Conservation (phyloP, 495 filamentous ascomycete species). For the Aspergillus nidulans region DNA sequence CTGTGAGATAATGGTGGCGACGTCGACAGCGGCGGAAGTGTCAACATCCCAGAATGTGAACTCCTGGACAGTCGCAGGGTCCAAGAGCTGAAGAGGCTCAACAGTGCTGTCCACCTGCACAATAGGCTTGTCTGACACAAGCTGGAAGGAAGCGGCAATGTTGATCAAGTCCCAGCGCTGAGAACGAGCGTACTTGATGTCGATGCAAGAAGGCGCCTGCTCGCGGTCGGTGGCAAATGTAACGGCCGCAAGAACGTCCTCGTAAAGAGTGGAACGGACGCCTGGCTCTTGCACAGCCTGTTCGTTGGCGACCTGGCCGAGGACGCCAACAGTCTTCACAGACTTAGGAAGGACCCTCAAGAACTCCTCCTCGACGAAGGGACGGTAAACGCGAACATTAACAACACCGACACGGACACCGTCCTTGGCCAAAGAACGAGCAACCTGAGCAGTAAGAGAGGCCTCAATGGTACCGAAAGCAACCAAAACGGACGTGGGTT, state of each 20-base stretch:
- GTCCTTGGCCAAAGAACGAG: slow-evolving; percentile 61
- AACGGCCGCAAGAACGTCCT: slow-evolving; percentile 80
- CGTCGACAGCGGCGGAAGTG: slow-evolving; percentile 58
- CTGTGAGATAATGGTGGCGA: slow-evolving; percentile 63
- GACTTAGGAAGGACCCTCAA: slow-evolving; percentile 71
- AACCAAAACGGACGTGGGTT: slow-evolving; percentile 75
- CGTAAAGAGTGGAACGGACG: slow-evolving; percentile 76
- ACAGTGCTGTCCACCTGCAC: slow-evolving; percentile 33
- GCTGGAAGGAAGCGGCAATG: slow-evolving; percentile 64
- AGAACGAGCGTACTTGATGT: slow-evolving; percentile 85
- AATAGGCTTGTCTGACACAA: slow-evolving; percentile 51
- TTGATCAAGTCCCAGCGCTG: slow-evolving; percentile 77
- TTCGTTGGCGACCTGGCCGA: slow-evolving; percentile 58
- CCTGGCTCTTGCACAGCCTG: slow-evolving; percentile 60
- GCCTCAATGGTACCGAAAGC: slow-evolving; percentile 90
- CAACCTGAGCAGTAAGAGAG: slow-evolving; percentile 78
- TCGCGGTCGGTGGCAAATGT: slow-evolving; percentile 67
- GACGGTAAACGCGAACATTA: slow-evolving; percentile 88
- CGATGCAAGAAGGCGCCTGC: slow-evolving; percentile 57
- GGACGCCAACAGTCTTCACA: slow-evolving; percentile 63
- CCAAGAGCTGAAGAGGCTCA: slow-evolving; percentile 43
- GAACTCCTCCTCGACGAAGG: slow-evolving; percentile 92
- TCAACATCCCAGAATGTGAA: slow-evolving; percentile 95
- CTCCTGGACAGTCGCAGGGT: slow-evolving; percentile 56
- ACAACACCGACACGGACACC: slow-evolving; percentile 78